Base-by-base conservation (phyloP, 2,329 filamentous ascomycete genomes). In the Alternaria atra region DNA sequence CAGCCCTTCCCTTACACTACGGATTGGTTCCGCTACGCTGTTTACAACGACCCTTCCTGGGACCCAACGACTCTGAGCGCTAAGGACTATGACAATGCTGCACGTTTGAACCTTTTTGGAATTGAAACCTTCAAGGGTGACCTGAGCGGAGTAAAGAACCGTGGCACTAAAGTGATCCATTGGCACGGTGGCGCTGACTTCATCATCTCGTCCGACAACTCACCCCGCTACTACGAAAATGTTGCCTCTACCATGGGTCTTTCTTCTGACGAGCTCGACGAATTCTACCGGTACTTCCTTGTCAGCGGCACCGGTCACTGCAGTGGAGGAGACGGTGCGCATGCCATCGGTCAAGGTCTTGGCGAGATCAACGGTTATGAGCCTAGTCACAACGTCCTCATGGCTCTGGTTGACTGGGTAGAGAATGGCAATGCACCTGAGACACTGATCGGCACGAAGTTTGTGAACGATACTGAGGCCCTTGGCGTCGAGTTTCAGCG, bases 241-340 rank as follows among this genome's bases (percentile, higher is more conserved):
- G 80, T 84, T 4, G 73, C 76, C 3, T n/a, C 71, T 27, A 83
- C 80, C 0, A 83, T 85, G 82, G 64, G 70, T 3, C 66, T 77
- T 0, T 62, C 72, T 0, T 51, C 71, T 1, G 48, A 61, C 0
- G 60, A 79, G 55, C 68, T 84, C 5, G 81, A 84, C 57, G 67
- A 73, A 1, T 84, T 83, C 60, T 82, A 84, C 64, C 80, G 85
- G 48, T 83, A 80, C 72, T 87, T 87, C 77, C 79, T 80, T 32
- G 83, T 83, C 71, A 83, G 71, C 58, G 86, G 85, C 6, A 84
- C 85, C 77, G 77, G 72, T 2, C 85, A 87, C 70, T 87, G 85
- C 67, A 63, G 60, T 32, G 80, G 81, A 6, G 85, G 86, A 6
- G 75, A 73, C 2, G 84, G 84, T 1, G 84, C 84, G 1, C 73